phyloP scores from a whole-genome alignment of 2,329 filamentous ascomycete species.

The Scedosporium apiospermum region DNA sequence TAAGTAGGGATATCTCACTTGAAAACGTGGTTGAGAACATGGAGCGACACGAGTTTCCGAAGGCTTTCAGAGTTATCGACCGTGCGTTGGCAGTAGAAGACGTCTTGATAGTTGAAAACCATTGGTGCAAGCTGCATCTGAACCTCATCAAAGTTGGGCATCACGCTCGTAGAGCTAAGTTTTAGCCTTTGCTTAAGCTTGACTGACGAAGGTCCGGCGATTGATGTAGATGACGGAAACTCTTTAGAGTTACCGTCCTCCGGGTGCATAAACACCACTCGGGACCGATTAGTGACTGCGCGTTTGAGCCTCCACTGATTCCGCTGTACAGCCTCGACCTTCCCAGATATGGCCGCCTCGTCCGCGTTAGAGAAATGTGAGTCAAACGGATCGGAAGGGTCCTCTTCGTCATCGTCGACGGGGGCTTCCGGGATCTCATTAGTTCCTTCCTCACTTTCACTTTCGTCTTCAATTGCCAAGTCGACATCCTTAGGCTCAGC shows the following conservation, averaged over 20 bases:
- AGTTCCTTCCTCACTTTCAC: constrained; percentile 31
- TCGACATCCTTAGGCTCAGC: constrained; percentile 21
- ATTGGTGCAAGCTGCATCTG: constrained; percentile 59
- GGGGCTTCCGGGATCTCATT: constrained; percentile 22
- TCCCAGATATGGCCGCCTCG: constrained; percentile 45
- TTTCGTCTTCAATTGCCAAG: constrained; percentile 19
- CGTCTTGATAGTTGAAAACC: constrained; percentile 74
- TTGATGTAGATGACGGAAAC: constrained; percentile 22
- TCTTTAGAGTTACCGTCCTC: constrained; percentile 24
- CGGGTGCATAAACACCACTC: constrained; percentile 37
- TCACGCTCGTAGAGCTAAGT: constrained; percentile 41
- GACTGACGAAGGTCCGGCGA: constrained; percentile 33
- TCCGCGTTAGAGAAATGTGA: constrained; percentile 66
- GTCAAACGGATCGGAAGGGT: constrained; percentile 65
- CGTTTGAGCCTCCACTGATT: constrained; percentile 43
- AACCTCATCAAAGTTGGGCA: constrained; percentile 47
- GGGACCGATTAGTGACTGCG: constrained; percentile 33
- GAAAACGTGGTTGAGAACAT: constrained; percentile 84
- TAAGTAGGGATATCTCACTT: constrained; percentile 43
- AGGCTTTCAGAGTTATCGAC: constrained; percentile 58
- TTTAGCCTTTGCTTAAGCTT: constrained; percentile 64
- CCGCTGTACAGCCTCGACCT: constrained; percentile 39
- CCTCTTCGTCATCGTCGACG: constrained; percentile 41
- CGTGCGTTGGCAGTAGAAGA: constrained; percentile 66
- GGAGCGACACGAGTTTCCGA: constrained; percentile 65